Percentiles rank a stretch among this genome's conserved stretches.
These are phyloP conservation scores for Penicillium coffeae DNA, from an alignment of 495 filamentous ascomycete genomes.

Conservation along the genomic window DNA sequence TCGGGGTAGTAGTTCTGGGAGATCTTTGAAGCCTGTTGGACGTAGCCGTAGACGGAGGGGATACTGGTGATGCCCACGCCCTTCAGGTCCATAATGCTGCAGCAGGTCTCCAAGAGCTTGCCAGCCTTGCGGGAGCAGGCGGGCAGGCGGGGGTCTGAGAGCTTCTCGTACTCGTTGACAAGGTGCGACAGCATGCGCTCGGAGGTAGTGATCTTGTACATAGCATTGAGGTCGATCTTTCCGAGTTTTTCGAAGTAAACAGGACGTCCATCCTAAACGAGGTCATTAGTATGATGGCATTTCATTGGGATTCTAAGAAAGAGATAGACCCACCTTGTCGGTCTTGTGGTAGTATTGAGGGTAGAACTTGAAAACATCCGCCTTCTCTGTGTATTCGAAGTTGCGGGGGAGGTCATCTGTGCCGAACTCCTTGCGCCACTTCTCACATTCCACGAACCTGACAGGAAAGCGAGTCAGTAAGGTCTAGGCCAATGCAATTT, in stretches of 20 bases:
- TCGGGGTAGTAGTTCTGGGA: conserved; percentile 99
- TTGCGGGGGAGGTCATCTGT: conserved; percentile 78
- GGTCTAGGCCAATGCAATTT: background rate
- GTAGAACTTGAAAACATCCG: conserved; percentile 85
- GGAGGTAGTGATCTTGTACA: conserved; percentile 88
- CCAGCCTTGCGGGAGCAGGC: conserved; percentile 93
- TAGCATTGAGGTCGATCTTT: conserved; percentile 82
- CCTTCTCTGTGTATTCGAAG: conserved; percentile 89
- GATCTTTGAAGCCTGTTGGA: conserved; percentile 73
- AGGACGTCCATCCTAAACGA: conserved; percentile 80
- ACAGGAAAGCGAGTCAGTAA: conserved; percentile 1
- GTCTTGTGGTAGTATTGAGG: conserved; percentile 99
- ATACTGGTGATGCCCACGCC: conserved; percentile 82
- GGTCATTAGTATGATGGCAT: conserved; percentile 7
- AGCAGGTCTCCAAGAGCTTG: conserved; percentile 90
- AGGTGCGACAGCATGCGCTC: conserved; percentile 96
- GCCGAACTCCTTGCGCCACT: conserved; percentile 82
- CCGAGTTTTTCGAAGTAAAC: conserved; percentile 96
- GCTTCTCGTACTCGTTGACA: conserved; percentile 93
- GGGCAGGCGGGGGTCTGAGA: conserved; percentile 86
- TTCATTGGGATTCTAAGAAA: background rate
- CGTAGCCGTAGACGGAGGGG: conserved; percentile 78
- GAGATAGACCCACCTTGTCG: conserved; percentile 72
- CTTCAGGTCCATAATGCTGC: conserved; percentile 94
- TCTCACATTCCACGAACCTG: conserved; percentile 89